Base-by-base conservation (phyloP, 345 rosid genomes). In the Gossypium arboreum region DNA sequence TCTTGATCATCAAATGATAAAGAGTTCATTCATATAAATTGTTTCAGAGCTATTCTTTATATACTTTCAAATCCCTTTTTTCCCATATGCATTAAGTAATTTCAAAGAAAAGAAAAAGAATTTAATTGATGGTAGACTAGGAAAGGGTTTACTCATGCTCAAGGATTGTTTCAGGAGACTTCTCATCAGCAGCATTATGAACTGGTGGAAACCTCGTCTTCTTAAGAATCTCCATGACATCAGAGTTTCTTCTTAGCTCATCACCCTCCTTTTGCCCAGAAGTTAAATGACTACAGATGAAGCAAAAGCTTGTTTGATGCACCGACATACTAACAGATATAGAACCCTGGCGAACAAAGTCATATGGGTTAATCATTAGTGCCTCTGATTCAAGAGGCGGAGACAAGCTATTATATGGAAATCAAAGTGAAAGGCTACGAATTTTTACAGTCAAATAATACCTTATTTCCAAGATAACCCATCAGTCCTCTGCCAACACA, bases 401-500 rank as follows among this genome's bases (percentile, higher is more conserved):
- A 24, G 16, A 13, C 12, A 9, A 55, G 44, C 13, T 52, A 45
- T 45, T 45, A 45, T 45, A 45, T 45, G 50, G 12, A 9, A 45
- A 45, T 8, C 50, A 45, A 11, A 2, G 13, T 45, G 50, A 10
- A 45, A 45, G 3, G 12, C 50, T 45, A 45, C 50, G 0, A 45
- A 10, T 41, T 17, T 25, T 24, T 27, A 51, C 25, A 2, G 7
- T 34, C 9, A 22, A 73, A 62, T n/a, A 16, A 64, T 87, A 95
- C 99, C 99, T 95, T 95, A 83, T 95, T 95, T 74, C 98, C 97
- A 0, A 95, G 98, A 81, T 95, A 95, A 68, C 98, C 99, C 98
- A 93, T 95, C 81, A 95, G 64, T 75, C 99, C 99, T 87, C 99
- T 85, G 58, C 99, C 99, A 68, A 95, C 93, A 81, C 97, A 90